Conservation (phyloP, 352 stramenopile genomes). For the Phytophthora cryptogea region DNA sequence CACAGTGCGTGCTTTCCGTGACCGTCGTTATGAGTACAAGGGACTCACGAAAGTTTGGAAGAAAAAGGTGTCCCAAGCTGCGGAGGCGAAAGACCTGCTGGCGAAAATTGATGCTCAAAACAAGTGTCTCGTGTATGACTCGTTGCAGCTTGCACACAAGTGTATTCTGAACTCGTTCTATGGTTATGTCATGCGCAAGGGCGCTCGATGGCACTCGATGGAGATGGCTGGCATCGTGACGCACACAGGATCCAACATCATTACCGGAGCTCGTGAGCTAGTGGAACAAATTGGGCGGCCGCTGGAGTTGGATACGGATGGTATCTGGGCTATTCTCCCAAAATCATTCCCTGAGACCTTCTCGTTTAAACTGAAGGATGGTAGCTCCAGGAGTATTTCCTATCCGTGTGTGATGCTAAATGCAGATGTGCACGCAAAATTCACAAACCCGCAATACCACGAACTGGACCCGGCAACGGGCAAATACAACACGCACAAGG, state of each 20-base stretch:
- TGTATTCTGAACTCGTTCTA: constrained; percentile 99
- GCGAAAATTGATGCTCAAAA: constrained; percentile 89
- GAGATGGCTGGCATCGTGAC: constrained; percentile 99
- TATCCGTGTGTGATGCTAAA: constrained; percentile 99
- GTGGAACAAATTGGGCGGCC: constrained; percentile 96
- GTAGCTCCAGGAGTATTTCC: constrained; percentile 88
- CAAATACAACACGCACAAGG: constrained; percentile 92
- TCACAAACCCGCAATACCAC: constrained; percentile 98
- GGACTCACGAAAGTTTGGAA: constrained; percentile 97
- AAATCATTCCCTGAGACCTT: constrained; percentile 98
- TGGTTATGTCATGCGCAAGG: constrained; percentile 99
- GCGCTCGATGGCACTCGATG: constrained; percentile 99
- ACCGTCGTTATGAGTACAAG: constrained; percentile 99
- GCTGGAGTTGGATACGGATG: constrained; percentile 99
- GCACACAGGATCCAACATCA: constrained; percentile 98
- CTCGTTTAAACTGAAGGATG: constrained; percentile 84
- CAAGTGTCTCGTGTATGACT: constrained; percentile 96
- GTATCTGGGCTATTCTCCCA: constrained; percentile 99
- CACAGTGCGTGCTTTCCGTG: constrained; percentile 98
- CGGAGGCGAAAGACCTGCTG: constrained; percentile 82
- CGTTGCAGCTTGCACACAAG: constrained; percentile 99
- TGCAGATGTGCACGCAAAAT: constrained; percentile 97
- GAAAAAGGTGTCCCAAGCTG: constrained; percentile 73
- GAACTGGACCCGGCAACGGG: constrained; percentile 60
- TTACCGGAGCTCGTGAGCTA: constrained; percentile 94